These are phyloP conservation scores for Avena sativa DNA, from an alignment of 176 grass and related monocot species.

Conservation along the genomic window DNA sequence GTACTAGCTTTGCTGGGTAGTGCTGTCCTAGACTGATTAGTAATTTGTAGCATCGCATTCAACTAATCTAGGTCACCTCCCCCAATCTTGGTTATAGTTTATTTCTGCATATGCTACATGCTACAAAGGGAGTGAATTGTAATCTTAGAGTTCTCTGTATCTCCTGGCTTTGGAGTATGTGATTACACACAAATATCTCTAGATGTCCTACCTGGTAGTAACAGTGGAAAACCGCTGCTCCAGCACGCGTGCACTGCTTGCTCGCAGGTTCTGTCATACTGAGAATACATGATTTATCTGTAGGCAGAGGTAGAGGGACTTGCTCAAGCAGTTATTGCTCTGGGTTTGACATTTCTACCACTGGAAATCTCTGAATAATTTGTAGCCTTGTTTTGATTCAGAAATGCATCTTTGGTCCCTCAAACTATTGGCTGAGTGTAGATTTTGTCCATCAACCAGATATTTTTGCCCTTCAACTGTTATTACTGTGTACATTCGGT, in stretches of 20 bases:
- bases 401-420: conserved; percentile 3
- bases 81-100: background rate
- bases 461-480: background rate
- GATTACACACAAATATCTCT: conserved; percentile 8
- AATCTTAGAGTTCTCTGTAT: background rate
- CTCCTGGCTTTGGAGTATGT: background rate
- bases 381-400: conserved; percentile 16
- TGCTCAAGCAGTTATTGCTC: background rate
- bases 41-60: too few species aligned
- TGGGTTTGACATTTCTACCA: background rate
- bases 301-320: background rate
- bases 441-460: background rate
- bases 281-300: background rate
- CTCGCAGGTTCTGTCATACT: background rate
- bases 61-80: background rate
- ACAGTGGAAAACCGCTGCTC: background rate
- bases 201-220: background rate
- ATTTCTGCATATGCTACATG: background rate
- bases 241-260: background rate
- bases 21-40: background rate
- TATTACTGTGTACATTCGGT: background rate
- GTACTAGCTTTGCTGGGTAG: background rate
- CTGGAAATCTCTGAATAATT: conserved; percentile 17
- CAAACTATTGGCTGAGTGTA: background rate
- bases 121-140: background rate